Evolutionary conservation across 495 filamentous ascomycete genomes (phyloP), one percentile per base, ranked within the genome.

Genomic region (Lophiotrema nucula): DNA sequence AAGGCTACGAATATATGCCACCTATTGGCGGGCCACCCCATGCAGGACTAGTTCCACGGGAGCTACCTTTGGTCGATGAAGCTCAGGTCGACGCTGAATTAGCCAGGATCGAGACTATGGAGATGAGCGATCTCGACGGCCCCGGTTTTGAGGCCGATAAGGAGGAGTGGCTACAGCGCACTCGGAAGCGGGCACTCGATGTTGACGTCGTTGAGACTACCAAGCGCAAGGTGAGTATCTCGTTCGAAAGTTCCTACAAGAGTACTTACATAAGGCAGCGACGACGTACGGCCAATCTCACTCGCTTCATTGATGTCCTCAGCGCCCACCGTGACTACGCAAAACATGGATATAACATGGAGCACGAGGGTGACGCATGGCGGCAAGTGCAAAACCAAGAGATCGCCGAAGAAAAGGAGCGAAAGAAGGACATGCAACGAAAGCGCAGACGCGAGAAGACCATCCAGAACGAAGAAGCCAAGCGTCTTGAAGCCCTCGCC

Each of bases 351-450:
- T 87, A 83, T 64, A 71, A 79, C 47, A 61, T 70, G n/a, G 65
- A 67, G 26, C 77, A 87, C 62, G 83, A 84, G 65, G 77, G 83
- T 3, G 84, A 83, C 13, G 93, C 92, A 16, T 77, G 91, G 48
- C 81, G 87, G 41, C 86, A 95, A 63, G 92, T 98, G 1, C 88
- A 93, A 56, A 84, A 88, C 51, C 88, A 88, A 59, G 93, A 97
- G 69, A 78, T 96, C 6, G 87, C 88, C 53, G 90, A 93, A 45
- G 93, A 99, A 69, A 99, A 97, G 71, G 95, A 97, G 73, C 89
- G 95, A 24, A 99, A 99, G 79, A 99, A 99, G 76, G 93, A 97
- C 60, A 96, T 97, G 88, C 93, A 99, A 67, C 87, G 95, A 22
- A 97, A 97, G 75, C 84, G 93, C 22, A 86, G 93, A n/a, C 84